A percentile compares a stretch with the other conserved stretches of the same genome.
These are phyloP conservation scores for Serendipita sp. DNA, from an alignment of 768 basidiomycete species.

Conservation along the genomic window DNA sequence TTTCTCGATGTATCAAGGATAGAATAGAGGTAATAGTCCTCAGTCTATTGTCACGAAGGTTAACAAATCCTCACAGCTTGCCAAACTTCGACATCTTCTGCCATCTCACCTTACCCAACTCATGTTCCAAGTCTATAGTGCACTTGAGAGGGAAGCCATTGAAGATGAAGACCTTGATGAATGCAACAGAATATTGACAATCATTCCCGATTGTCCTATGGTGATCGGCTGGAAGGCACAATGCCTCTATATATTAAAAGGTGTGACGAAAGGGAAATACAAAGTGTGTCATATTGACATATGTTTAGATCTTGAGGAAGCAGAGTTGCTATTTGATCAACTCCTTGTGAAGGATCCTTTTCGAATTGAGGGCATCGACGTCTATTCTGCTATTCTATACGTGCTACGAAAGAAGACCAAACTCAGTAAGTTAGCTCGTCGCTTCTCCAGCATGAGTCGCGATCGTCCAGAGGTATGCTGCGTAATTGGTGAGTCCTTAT, in stretches of 20 bases:
- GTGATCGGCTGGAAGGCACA: slow-evolving; percentile 22
- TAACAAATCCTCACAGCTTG: background rate
- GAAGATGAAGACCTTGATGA: slow-evolving; percentile 56
- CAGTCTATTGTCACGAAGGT: background rate
- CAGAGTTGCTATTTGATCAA: slow-evolving; percentile 70
- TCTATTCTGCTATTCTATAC: slow-evolving; percentile 93
- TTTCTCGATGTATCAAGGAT: slow-evolving; percentile 65
- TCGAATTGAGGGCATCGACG: slow-evolving; percentile 86
- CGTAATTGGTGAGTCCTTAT: slow-evolving; percentile 54
- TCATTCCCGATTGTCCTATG: slow-evolving; percentile 74
- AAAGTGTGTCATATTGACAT: no score
- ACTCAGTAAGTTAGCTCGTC: slow-evolving; percentile 78
- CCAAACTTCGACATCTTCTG: slow-evolving; percentile 6
- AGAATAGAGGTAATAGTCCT: slow-evolving; percentile 56
- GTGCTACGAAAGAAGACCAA: slow-evolving; percentile 81
- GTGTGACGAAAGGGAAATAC: background rate
- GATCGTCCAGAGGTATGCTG: slow-evolving; percentile 94
- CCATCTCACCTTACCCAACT: slow-evolving; percentile 30
- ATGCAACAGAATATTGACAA: slow-evolving; percentile 34
- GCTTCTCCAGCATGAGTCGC: slow-evolving; percentile 76
- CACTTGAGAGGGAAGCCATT: slow-evolving; percentile 54
- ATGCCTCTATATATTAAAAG: background rate
- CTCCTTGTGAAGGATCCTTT: slow-evolving; percentile 70
- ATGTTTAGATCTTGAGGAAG: slow-evolving; percentile 65
- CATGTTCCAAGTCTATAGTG: slow-evolving; percentile 75